These are phyloP conservation scores for Cytospora piceicola DNA, from an alignment of 2,329 filamentous ascomycete species.

Conservation along the genomic window DNA sequence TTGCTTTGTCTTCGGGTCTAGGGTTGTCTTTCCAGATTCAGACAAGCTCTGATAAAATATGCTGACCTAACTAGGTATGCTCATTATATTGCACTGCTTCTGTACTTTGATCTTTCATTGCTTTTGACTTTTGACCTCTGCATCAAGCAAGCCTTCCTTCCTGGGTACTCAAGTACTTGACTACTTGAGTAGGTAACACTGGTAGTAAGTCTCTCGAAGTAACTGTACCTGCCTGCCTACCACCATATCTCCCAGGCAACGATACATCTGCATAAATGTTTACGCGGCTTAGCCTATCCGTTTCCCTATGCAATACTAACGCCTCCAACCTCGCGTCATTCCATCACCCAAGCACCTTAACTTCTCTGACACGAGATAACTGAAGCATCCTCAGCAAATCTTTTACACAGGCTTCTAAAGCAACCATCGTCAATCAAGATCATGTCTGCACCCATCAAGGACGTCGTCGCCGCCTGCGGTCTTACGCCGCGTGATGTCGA, in stretches of 20 bases:
- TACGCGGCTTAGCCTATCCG: neutral
- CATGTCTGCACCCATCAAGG: conserved; percentile 9
- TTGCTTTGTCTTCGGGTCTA: neutral
- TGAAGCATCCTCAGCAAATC: neutral
- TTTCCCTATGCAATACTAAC: neutral
- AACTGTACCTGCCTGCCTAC: neutral
- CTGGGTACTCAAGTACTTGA: neutral
- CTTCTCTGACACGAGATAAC: neutral
- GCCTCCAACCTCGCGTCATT: neutral
- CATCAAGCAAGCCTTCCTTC: neutral
- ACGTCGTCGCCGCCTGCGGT: neutral
- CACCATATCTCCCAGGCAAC: neutral
- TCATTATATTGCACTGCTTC: neutral
- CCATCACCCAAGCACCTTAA: neutral
- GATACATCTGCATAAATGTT: neutral
- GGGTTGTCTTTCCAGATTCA: neutral
- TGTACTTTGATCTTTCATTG: neutral
- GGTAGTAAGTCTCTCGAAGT: neutral
- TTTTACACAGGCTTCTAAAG: neutral
- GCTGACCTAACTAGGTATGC: neutral
- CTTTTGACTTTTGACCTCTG: neutral
- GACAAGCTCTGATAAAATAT: neutral
- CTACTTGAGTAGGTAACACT: neutral
- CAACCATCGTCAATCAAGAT: neutral
- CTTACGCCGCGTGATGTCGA: conserved; percentile 17